Evolutionary conservation across 2,329 filamentous ascomycete species (phyloP), one percentile per base, ranked within the genome.

Genomic region (Ilyonectria robusta): DNA sequence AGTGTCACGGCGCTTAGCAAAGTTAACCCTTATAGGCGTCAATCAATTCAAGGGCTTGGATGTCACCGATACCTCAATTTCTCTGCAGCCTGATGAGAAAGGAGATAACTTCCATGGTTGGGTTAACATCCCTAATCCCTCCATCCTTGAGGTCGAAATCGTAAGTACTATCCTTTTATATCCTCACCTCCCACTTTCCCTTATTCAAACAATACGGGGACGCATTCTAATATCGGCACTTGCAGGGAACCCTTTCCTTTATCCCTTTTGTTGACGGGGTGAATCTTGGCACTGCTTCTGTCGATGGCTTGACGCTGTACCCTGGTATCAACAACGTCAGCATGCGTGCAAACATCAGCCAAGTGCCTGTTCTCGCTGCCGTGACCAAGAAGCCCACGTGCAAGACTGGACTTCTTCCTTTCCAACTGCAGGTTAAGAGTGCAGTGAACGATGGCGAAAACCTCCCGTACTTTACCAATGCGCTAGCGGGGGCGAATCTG

Each of bases 301-400:
- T 59, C 11, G 47, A 59, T 13, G 10, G 47, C 35, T 11, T 59
- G 17, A 40, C 23, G 13, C 26, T 59, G 10, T 17, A 31, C 5
- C 57, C 57, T 1, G 57, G 57, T 19, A n/a, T 37, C 17, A 59
- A 59, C 23, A 59, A 59, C 17, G 47, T 48, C 10, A 50, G 44
- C 10, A 51, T 59, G 15, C 57, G 47, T 44, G 57, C 47, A 1
- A 59, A 59, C 13, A 23, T 59, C 9, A 51, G 46, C 35, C 31
- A 37, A 53, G 47, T n/a, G 6, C 44, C 47, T n/a, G 10, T 59
- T 23, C 46, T 59, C 6, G 47, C 19, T 10, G 57, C 31, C 15
- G 35, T 51, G 15, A 42, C 46, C 6, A 33, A 33, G 33, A 42
- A 33, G 17, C 57, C 57, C 7, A 51, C 48, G 13, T 59, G 57